These are phyloP conservation scores for Ganoderma sp. DNA, from an alignment of 1,284 basidiomycete genomes.

Conservation along the genomic window DNA sequence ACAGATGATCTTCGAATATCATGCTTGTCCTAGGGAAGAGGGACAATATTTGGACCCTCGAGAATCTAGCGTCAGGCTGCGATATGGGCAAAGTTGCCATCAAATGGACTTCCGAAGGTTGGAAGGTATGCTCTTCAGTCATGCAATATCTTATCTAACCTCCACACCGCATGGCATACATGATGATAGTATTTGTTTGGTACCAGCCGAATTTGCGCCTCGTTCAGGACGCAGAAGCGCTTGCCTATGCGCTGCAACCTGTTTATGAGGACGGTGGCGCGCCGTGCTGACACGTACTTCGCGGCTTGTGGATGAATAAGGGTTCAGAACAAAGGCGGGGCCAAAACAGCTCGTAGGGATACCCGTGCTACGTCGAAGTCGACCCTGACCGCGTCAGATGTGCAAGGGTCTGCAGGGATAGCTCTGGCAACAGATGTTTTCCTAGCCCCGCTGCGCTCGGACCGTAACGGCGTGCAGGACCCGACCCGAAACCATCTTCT, in stretches of 20 bases:
- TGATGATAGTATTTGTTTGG: too few species aligned
- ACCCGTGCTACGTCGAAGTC: not conserved
- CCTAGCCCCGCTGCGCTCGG: not conserved
- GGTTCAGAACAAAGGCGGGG: not conserved
- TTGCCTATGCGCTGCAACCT: not conserved
- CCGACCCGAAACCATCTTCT: too few species aligned
- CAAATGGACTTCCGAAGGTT: not conserved
- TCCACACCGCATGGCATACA: too few species aligned
- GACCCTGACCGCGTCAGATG: not conserved
- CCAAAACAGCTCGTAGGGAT: not conserved
- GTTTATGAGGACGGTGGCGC: not conserved
- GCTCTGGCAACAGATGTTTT: not conserved
- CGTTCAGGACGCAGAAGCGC: too few species aligned
- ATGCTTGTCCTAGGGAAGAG: too few species aligned
- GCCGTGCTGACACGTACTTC: not conserved
- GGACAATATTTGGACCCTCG: not conserved
- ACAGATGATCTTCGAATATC: too few species aligned
- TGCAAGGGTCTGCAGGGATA: not conserved
- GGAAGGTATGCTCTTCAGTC: not conserved
- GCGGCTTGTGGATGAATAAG: not conserved
- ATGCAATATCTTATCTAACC: too few species aligned
- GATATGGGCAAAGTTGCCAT: not conserved
- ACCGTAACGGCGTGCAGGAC: too few species aligned
- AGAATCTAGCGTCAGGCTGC: too few species aligned
- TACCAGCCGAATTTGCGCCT: too few species aligned